phyloP scores from a whole-genome alignment of 768 basidiomycete genomes.

The Agrocybe pediades region DNA sequence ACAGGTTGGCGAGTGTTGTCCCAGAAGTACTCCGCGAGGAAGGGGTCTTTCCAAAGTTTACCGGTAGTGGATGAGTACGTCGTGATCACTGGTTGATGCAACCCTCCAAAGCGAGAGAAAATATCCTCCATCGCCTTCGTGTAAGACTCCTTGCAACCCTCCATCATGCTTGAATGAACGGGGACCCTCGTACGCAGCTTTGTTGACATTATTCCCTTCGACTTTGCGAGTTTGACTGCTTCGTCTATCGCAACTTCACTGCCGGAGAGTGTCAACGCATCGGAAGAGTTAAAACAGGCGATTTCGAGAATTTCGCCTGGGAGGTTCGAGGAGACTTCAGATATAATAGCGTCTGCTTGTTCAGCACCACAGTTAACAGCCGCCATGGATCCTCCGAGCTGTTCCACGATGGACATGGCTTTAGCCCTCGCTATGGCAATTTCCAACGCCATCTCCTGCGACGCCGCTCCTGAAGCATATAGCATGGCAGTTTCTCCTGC shows the following conservation, averaged over 20 bases:
- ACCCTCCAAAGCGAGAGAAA: not conserved
- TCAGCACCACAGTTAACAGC: too few relatives aligned
- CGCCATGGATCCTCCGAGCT: not conserved
- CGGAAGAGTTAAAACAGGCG: not conserved
- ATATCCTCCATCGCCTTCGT: not conserved
- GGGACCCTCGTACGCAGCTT: not conserved
- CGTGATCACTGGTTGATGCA: not conserved
- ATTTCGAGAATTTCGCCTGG: not conserved
- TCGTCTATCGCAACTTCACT: not conserved
- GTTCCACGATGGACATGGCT: not conserved
- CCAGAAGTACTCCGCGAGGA: not conserved
- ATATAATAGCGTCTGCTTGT: not conserved
- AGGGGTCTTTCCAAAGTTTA: not conserved
- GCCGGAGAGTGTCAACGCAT: not conserved
- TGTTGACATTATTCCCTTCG: not conserved
- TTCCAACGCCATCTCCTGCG: slow-evolving; percentile 38
- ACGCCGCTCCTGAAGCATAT: slow-evolving; percentile 39
- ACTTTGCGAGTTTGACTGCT: not conserved
- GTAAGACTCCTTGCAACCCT: not conserved
- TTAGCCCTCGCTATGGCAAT: slow-evolving; percentile 34
- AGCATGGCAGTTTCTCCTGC: slow-evolving; percentile 39
- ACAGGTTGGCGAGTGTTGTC: not conserved
- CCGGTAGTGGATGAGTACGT: not conserved
- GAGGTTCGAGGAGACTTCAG: not conserved
- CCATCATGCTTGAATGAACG: not conserved